phyloP scores from a whole-genome alignment of 1,139 yeast genomes.

The Lodderomyces orthopsilosis region DNA sequence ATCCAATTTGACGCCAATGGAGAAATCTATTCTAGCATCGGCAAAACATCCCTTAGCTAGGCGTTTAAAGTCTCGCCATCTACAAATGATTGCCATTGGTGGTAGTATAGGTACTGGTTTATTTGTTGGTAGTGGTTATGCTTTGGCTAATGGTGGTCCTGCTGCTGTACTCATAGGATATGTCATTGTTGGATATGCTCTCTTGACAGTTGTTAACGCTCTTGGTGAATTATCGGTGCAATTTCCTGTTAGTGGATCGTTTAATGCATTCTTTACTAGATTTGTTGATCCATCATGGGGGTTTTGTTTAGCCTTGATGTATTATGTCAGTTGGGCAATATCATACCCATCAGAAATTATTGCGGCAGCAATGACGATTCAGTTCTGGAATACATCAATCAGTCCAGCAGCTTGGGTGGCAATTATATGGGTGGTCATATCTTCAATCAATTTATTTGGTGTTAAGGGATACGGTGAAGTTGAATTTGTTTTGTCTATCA shows the following conservation, averaged over 20 bases:
- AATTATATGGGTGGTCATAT: constrained; percentile 35
- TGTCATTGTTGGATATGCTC: constrained; percentile 40
- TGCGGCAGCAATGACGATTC: constrained; percentile 43
- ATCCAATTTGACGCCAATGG: constrained; percentile 25
- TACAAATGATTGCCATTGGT: constrained; percentile 47
- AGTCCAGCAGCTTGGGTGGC: constrained; percentile 47
- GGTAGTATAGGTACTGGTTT: constrained; percentile 34
- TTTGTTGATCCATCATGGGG: constrained; percentile 67
- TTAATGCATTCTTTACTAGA: constrained; percentile 53
- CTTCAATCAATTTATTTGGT: constrained; percentile 40
- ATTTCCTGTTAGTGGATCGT: constrained; percentile 62
- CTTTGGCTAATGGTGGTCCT: constrained; percentile 68
- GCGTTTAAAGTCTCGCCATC: constrained; percentile 38
- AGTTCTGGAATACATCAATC: constrained; percentile 36
- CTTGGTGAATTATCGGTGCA: constrained; percentile 62
- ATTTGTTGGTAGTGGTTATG: constrained; percentile 67
- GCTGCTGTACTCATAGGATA: constrained; percentile 57
- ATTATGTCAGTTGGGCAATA: constrained; percentile 42
- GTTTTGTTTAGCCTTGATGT: constrained; percentile 43
- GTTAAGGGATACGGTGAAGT: constrained; percentile 49
- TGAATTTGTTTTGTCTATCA: constrained; percentile 38
- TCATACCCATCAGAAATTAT: constrained; percentile 45
- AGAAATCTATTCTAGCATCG: constrained; percentile 36
- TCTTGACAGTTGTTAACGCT: constrained; percentile 55
- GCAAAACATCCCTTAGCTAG: constrained; percentile 38